Percentiles rank a stretch among this genome's conserved stretches.
phyloP scores from a whole-genome alignment of 1,284 basidiomycete species.

The Tylopilus sp. region DNA sequence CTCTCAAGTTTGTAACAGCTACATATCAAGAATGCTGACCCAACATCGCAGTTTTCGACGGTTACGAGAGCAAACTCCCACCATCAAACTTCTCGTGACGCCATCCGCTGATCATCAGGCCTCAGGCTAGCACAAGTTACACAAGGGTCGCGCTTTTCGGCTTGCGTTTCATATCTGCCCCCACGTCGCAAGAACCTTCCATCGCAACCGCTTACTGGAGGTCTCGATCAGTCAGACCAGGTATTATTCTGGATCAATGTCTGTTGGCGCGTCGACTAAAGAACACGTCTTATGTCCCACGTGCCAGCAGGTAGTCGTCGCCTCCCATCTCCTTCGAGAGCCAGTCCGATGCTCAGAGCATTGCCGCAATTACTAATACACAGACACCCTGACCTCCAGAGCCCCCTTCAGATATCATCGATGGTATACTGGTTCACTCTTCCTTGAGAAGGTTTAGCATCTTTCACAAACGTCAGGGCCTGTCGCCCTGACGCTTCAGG shows the following conservation, averaged over 20 bases:
- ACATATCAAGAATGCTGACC: too few species aligned
- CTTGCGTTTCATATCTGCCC: neutral
- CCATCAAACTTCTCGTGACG: neutral
- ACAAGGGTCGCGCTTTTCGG: neutral
- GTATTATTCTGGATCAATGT: too few species aligned
- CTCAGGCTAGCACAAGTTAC: too few species aligned
- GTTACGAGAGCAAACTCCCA: neutral
- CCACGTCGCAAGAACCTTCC: neutral
- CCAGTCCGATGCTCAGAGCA: neutral
- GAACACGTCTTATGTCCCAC: neutral
- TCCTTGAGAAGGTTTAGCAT: neutral
- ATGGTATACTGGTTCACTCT: neutral
- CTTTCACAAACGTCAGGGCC: neutral
- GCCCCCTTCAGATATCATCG: neutral
- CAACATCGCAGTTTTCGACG: too few species aligned
- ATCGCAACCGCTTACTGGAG: neutral
- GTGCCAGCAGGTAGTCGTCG: neutral
- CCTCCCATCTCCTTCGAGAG: too few species aligned
- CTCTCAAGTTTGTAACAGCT: neutral
- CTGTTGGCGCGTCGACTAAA: neutral
- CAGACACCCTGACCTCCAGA: neutral
- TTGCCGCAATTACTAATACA: neutral
- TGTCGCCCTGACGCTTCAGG: neutral
- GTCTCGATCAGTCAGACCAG: neutral
- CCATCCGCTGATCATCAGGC: neutral